Evolutionary conservation across 306 rosid species (phyloP).

Genomic region (Mimosa bimucronata): DNA sequence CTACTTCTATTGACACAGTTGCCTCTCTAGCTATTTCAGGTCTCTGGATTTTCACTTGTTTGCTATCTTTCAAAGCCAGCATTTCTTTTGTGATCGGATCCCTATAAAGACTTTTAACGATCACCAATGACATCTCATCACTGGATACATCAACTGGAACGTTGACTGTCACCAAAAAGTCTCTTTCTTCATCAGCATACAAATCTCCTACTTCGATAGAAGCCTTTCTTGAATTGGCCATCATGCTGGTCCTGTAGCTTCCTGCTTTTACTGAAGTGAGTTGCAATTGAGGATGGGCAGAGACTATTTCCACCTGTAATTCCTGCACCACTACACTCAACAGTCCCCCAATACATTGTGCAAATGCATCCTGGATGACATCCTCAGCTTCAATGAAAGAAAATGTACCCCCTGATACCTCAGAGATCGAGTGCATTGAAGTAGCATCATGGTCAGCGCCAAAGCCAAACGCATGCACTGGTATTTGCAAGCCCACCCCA

Average conservation of each 20-base stretch:
- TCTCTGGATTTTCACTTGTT: slow-evolving; percentile 75
- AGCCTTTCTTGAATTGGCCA: slow-evolving; percentile 60
- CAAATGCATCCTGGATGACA: slow-evolving; percentile 96
- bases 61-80: slow-evolving; percentile 47
- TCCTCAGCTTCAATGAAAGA: slow-evolving; percentile 87
- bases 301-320: slow-evolving; percentile 59
- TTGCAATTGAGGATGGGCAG: slow-evolving; percentile 60
- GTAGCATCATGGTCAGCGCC: slow-evolving; percentile 53
- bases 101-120: slow-evolving; percentile 57
- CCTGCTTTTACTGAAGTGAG: slow-evolving; percentile 77
- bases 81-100: slow-evolving; percentile 71
- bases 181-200: slow-evolving; percentile 94
- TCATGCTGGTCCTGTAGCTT: slow-evolving; percentile 64
- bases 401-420: slow-evolving; percentile 89
- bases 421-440: slow-evolving; percentile 83
- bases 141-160: slow-evolving; percentile 65
- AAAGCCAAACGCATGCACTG: slow-evolving; percentile 83
- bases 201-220: slow-evolving; percentile 74
- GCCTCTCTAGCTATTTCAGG: slow-evolving; percentile 53
- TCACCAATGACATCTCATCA: slow-evolving; percentile 64
- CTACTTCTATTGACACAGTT: slow-evolving; percentile 74
- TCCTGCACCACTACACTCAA: slow-evolving; percentile 94
- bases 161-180: slow-evolving; percentile 73
- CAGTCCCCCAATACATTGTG: slow-evolving; percentile 97
- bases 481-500: slow-evolving; percentile 61